Percentiles rank a stretch among this genome's conserved stretches.
These are phyloP conservation scores for Coniferiporia sulphurascens DNA, from an alignment of 1,284 basidiomycete species.

Conservation along the genomic window DNA sequence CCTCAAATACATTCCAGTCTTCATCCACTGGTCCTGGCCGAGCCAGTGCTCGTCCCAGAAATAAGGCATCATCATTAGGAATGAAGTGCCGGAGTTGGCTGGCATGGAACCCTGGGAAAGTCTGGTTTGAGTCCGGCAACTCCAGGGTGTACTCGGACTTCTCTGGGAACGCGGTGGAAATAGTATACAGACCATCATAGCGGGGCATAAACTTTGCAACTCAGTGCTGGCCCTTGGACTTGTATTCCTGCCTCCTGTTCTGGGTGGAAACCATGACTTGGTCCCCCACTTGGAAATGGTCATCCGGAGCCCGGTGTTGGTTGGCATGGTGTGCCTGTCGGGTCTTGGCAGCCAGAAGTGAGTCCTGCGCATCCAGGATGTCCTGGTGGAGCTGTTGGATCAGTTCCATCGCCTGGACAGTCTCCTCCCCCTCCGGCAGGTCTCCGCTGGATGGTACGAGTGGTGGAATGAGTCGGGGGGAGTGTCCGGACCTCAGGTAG, in stretches of 20 bases:
- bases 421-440: background rate
- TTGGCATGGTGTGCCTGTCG: too few relatives aligned
- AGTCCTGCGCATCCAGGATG: background rate
- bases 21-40: background rate
- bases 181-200: slow-evolving; percentile 23
- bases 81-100: slow-evolving; percentile 6
- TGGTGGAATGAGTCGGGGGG: slow-evolving; percentile 26
- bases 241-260: slow-evolving; percentile 18
- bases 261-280: slow-evolving; percentile 20
- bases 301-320: background rate
- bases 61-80: slow-evolving; percentile 2
- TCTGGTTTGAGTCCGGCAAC: slow-evolving; percentile 16
- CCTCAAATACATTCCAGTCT: slow-evolving; percentile 2
- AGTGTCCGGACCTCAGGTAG: slow-evolving; percentile 23
- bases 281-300: slow-evolving; percentile 18
- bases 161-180: slow-evolving; percentile 20
- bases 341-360: too few relatives aligned
- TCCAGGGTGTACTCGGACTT: slow-evolving; percentile 24
- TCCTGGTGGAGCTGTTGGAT: background rate
- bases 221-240: slow-evolving; percentile 15
- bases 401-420: background rate
- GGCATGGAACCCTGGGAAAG: slow-evolving; percentile 25
- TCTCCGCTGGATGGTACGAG: background rate
- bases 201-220: slow-evolving; percentile 28
- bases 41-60: background rate